A percentile compares a stretch with the other conserved stretches of the same genome.
phyloP scores from a whole-genome alignment of 2,329 filamentous ascomycete species.

The Pseudopithomyces maydicus region DNA sequence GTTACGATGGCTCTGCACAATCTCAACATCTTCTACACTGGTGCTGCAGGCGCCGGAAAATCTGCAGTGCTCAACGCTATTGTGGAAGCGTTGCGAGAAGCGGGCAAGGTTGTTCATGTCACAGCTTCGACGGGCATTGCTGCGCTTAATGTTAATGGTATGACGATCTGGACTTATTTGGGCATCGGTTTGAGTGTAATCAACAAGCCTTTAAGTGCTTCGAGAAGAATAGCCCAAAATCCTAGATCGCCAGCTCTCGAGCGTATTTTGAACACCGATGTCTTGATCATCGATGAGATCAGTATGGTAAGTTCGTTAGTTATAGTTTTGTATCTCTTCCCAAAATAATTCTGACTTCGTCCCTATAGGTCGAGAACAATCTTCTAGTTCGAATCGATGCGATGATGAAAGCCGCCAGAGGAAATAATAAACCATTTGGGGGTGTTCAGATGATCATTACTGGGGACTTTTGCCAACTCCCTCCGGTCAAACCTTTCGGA shows the following conservation, averaged over 20 bases:
- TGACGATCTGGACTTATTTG: conserved; percentile 62
- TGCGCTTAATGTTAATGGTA: conserved; percentile 61
- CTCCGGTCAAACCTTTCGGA: conserved; percentile 63
- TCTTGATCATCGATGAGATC: conserved; percentile 70
- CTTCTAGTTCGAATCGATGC: conserved; percentile 57
- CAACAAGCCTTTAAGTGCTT: conserved; percentile 46
- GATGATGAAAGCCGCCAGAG: conserved; percentile 50
- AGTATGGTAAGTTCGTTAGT: conserved; percentile 55
- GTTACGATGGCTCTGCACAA: background rate
- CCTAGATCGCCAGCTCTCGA: conserved; percentile 45
- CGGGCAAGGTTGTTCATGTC: conserved; percentile 53
- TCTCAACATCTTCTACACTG: conserved; percentile 96
- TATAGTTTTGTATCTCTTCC: too few species aligned
- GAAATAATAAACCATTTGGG: conserved; percentile 41
- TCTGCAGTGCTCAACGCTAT: conserved; percentile 60
- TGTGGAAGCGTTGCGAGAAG: conserved; percentile 43
- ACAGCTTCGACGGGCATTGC: conserved; percentile 66
- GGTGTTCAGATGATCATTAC: conserved; percentile 62
- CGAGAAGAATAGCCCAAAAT: conserved; percentile 40
- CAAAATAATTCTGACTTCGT: too few species aligned
- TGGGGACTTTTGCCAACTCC: conserved; percentile 58
- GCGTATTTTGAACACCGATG: conserved; percentile 46
- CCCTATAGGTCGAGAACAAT: conserved; percentile 52
- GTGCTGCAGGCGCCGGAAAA: conserved; percentile 62
- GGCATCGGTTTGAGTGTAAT: conserved; percentile 58